These are phyloP conservation scores for Diutina rugosa DNA, from an alignment of 1,139 yeast genomes.

Conservation along the genomic window DNA sequence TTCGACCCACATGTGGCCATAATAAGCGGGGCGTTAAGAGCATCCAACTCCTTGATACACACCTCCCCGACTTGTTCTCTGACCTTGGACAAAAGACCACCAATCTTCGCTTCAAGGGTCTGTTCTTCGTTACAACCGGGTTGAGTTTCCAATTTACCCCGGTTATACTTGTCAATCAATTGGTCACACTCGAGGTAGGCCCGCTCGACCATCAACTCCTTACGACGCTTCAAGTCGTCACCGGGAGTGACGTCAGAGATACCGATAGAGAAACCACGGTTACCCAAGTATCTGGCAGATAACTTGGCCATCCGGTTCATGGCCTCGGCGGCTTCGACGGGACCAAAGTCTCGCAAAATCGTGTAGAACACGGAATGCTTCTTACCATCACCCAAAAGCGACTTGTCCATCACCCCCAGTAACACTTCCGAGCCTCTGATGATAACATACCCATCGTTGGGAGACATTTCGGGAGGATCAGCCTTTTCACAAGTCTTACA, in stretches of 20 bases:
- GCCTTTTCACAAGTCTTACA: slow-evolving; percentile 68
- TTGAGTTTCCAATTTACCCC: slow-evolving; percentile 91
- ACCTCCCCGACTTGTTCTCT: slow-evolving; percentile 99
- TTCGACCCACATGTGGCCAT: slow-evolving; percentile 99
- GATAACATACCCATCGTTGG: slow-evolving; percentile 88
- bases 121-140: slow-evolving; percentile 99
- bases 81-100: slow-evolving; percentile 90
- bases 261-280: slow-evolving; percentile 95
- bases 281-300: slow-evolving; percentile 90
- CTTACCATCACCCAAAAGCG: slow-evolving; percentile 94
- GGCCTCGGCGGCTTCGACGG: slow-evolving; percentile 87
- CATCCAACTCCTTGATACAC: slow-evolving; percentile 82
- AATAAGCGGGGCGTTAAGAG: slow-evolving; percentile 88
- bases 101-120: slow-evolving; percentile 93
- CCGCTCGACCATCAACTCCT: slow-evolving; percentile 79
- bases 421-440: slow-evolving; percentile 83
- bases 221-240: slow-evolving; percentile 54
- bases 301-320: slow-evolving; percentile 98
- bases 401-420: slow-evolving; percentile 95
- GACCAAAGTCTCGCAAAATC: slow-evolving; percentile 87
- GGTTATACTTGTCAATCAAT: slow-evolving; percentile 63
- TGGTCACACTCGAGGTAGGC: slow-evolving; percentile 92
- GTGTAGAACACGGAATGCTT: slow-evolving; percentile 95
- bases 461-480: slow-evolving; percentile 87
- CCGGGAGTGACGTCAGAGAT: slow-evolving; percentile 97